Evolutionary conservation across 2,329 filamentous ascomycete species (phyloP), one percentile per base, ranked within the genome.

Genomic region (Gyromitra esculenta): DNA sequence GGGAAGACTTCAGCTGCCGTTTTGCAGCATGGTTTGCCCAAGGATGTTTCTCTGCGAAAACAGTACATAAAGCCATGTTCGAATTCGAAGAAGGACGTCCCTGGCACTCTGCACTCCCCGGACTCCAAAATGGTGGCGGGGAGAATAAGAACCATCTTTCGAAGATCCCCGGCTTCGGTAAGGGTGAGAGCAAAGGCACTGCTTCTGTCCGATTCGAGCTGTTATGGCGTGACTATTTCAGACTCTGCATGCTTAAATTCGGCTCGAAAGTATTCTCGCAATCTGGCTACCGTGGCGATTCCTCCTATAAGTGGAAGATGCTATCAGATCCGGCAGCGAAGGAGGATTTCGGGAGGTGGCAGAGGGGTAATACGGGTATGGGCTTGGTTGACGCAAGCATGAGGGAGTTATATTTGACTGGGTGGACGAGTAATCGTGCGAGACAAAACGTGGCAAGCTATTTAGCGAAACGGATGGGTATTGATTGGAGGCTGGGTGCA

Each of bases 191-290:
- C 66, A 88, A 89, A 39, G 91, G 92, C 0, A 93, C 91, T 0
- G 87, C 87, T 43, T 88, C 86, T 0, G 87, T 95, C 0, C 88
- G 92, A 0, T 90, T 92, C 72, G 91, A 95, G 81, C 85, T 96
- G 0, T 83, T 95, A 0, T 93, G 91, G 92, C 85, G 92, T 52
- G 92, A 95, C 81, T 95, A 94, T 81, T 93, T 95, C 90, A 87
- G 91, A 0, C 86, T 95, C 0, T 93, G 91, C 81, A 90, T 89
- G 5, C 86, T 87, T 41, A 94, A 94, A 80, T 93, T 92, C 77
- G 87, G 88, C 0, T 81, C 83, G 15, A 88, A 87, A 25, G 86
- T 95, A 2, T 95, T 93, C 82, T 84, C 85, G 11, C 83, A 90
- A 1, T 85, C 87, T 3, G 92, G 92, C 0, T 92, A 93, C 79